Evolutionary conservation across 192 early-diverging fungal species (phyloP), one percentile per base, ranked within the genome.

Genomic region (Backusella psychrophila): DNA sequence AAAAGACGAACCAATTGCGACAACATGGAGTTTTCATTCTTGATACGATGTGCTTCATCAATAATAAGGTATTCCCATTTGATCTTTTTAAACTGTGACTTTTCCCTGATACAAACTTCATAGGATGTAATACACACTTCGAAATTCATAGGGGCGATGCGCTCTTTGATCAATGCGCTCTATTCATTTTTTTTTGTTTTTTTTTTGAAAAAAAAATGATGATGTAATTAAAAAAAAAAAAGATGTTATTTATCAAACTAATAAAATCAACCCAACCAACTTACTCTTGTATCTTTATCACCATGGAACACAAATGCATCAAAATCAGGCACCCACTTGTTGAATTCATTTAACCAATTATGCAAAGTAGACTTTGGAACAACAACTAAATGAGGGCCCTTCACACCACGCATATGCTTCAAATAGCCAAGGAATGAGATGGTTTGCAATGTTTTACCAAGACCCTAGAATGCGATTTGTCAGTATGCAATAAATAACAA

Each of bases 11-110:
- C 93, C n/a, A 98, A 96, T 78, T 96, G 93, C 6, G 96, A 96
- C 21, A 98, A 89, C 79, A 91, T 91, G 7, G 97, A 98, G 87
- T 98, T 98, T 85, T 98, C 97, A 85, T 99, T 99, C 79, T 99
- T 99, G 85, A 99, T 88, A 52, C 96, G 91, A 81, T 99, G 98
- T 7, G 95, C 98, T 85, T 99, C 97, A 74, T 99, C 98, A 35
- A 98, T 89, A 36, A 99, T 90, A 38, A 98, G 90, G 69, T 93
- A 97, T 77, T 96, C 92, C 95, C 96, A 99, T 6, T 86, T 83
- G 31, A 94, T 89, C 81, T 95, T 97, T 74, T 90, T 90, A 65
- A 99, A 87, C 36, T 91, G 85, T 6, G 89, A 75, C 81, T 98
- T 98, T 85, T 96, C 96, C 33, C 96, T 86, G 41, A 98, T 86